Percentiles rank a stretch among this genome's conserved stretches.
Evolutionary conservation across 2,329 filamentous ascomycete genomes (phyloP).

Genomic region (Botrytis medusae): DNA sequence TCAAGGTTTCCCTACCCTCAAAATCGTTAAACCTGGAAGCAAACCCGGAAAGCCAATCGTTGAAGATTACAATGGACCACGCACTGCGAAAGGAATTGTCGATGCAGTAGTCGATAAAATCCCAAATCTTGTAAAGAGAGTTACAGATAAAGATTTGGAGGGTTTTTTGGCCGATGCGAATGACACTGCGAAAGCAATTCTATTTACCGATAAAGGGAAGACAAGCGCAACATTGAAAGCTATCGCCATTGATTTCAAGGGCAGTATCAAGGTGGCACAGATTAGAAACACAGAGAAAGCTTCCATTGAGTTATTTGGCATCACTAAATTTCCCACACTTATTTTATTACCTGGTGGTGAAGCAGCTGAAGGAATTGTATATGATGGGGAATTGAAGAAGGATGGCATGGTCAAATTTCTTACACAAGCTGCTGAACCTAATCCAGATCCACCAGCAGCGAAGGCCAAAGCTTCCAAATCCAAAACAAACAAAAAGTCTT

Average conservation of each 20-base stretch:
- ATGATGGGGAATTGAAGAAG: slow-evolving; percentile 84
- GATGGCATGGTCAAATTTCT: slow-evolving; percentile 79
- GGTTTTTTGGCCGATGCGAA: slow-evolving; percentile 68
- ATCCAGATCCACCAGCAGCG: slow-evolving; percentile 67
- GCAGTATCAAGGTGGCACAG: slow-evolving; percentile 75
- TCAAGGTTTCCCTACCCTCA: slow-evolving; percentile 92
- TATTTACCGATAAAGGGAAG: slow-evolving; percentile 92
- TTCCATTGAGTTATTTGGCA: slow-evolving; percentile 70
- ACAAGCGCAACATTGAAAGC: slow-evolving; percentile 81
- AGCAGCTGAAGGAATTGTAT: slow-evolving; percentile 66
- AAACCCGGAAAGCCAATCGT: slow-evolving; percentile 77
- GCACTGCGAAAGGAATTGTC: slow-evolving; percentile 82
- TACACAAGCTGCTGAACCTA: slow-evolving; percentile 73
- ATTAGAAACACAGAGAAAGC: slow-evolving; percentile 65
- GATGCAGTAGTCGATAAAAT: slow-evolving; percentile 85
- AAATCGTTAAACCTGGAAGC: slow-evolving; percentile 84
- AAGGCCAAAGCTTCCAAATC: slow-evolving; percentile 47
- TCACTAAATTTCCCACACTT: slow-evolving; percentile 77
- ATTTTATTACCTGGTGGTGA: slow-evolving; percentile 72
- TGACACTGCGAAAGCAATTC: slow-evolving; percentile 75
- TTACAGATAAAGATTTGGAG: slow-evolving; percentile 77
- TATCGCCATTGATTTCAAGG: slow-evolving; percentile 87
- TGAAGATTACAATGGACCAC: slow-evolving; percentile 85
- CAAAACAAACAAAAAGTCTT: slow-evolving; percentile 40
- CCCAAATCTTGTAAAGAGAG: slow-evolving; percentile 81